A percentile compares a stretch with the other conserved stretches of the same genome.
Conservation (phyloP, 495 filamentous ascomycete species). For the Apiosordaria backusii region DNA sequence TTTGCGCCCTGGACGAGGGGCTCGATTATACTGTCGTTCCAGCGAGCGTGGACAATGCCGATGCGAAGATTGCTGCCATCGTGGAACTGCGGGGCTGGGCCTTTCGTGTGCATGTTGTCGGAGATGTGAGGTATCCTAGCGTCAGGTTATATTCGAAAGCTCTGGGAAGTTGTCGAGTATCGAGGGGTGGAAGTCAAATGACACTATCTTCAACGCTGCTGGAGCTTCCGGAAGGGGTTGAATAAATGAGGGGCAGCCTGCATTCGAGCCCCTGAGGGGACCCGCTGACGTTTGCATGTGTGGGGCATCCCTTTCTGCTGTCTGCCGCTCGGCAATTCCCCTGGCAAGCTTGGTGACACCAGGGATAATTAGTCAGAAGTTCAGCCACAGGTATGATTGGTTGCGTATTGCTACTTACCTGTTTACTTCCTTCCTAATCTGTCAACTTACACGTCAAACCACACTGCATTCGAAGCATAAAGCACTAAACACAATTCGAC, state of each 20-base stretch:
- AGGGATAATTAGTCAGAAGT: neutral
- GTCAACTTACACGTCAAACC: neutral
- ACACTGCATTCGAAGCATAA: no score
- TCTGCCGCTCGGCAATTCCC: neutral
- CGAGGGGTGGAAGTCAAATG: neutral
- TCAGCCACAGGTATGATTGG: neutral
- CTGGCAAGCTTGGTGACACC: neutral
- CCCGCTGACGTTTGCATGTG: neutral
- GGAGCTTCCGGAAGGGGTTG: neutral
- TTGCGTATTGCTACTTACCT: neutral
- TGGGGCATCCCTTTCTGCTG: neutral
- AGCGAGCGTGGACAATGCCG: conserved; percentile 91
- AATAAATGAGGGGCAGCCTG: neutral
- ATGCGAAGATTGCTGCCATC: conserved; percentile 80
- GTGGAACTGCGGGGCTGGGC: conserved; percentile 44
- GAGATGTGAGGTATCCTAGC: no score
- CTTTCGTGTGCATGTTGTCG: conserved; percentile 41
- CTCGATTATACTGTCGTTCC: conserved; percentile 78
- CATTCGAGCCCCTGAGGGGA: neutral
- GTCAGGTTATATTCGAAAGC: no score
- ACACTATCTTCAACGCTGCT: no score
- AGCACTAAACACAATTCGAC: no score
- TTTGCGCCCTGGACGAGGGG: conserved; percentile 67
- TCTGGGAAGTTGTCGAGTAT: no score
- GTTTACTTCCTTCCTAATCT: neutral